Percentiles rank a stretch among this genome's conserved stretches.
Evolutionary conservation across 2,329 filamentous ascomycete species (phyloP).

Genomic region (Trichoderma atroviride): DNA sequence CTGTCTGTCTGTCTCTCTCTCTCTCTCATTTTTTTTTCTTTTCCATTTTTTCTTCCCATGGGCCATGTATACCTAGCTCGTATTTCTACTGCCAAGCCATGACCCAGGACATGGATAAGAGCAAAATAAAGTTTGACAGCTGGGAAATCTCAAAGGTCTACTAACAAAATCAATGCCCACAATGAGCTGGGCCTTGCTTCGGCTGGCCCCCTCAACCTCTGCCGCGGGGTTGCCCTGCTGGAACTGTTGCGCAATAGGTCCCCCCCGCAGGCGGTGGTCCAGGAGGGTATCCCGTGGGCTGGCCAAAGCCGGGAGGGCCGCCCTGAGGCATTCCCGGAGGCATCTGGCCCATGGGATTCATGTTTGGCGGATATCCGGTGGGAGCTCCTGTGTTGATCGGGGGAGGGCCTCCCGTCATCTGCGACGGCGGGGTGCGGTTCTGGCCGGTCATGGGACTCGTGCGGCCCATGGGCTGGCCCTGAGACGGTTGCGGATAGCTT

Average conservation of each 20-base stretch:
- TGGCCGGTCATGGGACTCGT: slow-evolving; percentile 56
- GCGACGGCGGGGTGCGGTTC: slow-evolving; percentile 59
- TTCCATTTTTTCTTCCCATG: not conserved
- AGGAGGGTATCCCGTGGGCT: slow-evolving; percentile 51
- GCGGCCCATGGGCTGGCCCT: slow-evolving; percentile 51
- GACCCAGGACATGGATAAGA: not conserved
- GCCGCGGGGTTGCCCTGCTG: slow-evolving; percentile 54
- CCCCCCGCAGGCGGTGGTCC: slow-evolving; percentile 44
- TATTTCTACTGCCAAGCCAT: not conserved
- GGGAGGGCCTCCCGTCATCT: slow-evolving; percentile 66
- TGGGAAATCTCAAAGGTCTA: slow-evolving; percentile 15
- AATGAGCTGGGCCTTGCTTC: slow-evolving; percentile 95
- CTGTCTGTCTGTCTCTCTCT: not conserved
- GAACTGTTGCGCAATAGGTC: slow-evolving; percentile 47
- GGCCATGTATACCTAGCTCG: not conserved
- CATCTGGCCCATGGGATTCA: slow-evolving; percentile 48
- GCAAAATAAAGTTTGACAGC: not conserved
- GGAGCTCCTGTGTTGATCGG: slow-evolving; percentile 68
- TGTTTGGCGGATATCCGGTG: slow-evolving; percentile 62
- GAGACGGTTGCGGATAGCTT: slow-evolving; percentile 54
- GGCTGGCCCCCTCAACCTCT: slow-evolving; percentile 85
- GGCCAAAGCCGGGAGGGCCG: slow-evolving; percentile 39
- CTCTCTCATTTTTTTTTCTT: not conserved
- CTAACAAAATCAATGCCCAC: slow-evolving; percentile 98
- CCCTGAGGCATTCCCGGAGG: slow-evolving; percentile 41